Conservation (phyloP, 176 grass and related monocot species). For the Zoysia pacifica region DNA sequence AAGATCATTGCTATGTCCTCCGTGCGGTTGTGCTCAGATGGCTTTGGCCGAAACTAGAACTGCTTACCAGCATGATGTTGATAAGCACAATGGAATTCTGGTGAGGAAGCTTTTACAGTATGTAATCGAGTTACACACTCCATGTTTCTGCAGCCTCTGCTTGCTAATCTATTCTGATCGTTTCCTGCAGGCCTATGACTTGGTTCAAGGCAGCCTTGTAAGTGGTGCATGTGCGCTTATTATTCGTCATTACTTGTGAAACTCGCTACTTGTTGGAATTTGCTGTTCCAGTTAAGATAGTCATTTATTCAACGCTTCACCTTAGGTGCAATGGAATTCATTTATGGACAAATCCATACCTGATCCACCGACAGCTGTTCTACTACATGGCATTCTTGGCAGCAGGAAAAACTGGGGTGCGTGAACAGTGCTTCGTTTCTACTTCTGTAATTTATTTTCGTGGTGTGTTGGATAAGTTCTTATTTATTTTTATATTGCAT, state of each 20-base stretch:
- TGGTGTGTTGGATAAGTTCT: slow-evolving; percentile 9
- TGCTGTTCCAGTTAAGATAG: slow-evolving; percentile 2
- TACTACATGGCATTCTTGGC: slow-evolving; percentile 95
- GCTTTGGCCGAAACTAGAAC: slow-evolving; percentile 55
- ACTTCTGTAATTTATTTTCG: background rate
- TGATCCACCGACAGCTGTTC: slow-evolving; percentile 97
- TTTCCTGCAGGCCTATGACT: slow-evolving; percentile 79
- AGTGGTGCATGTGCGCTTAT: slow-evolving; percentile 30
- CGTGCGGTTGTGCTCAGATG: slow-evolving; percentile 55
- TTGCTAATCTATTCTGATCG: slow-evolving; percentile 29
- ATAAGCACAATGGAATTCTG: slow-evolving; percentile 64
- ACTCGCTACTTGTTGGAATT: slow-evolving; percentile 12
- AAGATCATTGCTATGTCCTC: slow-evolving; percentile 34
- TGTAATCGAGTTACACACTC: slow-evolving; percentile 6
- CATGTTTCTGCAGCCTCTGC: background rate
- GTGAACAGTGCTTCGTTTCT: slow-evolving; percentile 13
- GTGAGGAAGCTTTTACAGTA: slow-evolving; percentile 47
- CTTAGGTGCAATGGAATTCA: slow-evolving; percentile 90
- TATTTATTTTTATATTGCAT: background rate
- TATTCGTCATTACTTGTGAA: slow-evolving; percentile 18
- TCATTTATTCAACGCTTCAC: slow-evolving; percentile 4
- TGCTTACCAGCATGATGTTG: slow-evolving; percentile 42
- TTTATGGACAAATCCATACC: slow-evolving; percentile 96
- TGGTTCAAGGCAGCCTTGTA: slow-evolving; percentile 94
- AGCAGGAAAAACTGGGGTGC: slow-evolving; percentile 98